Percentiles rank a stretch among this genome's conserved stretches.
Conservation (phyloP, 805 yeast genomes). For the Priceomyces fermenticarens region DNA sequence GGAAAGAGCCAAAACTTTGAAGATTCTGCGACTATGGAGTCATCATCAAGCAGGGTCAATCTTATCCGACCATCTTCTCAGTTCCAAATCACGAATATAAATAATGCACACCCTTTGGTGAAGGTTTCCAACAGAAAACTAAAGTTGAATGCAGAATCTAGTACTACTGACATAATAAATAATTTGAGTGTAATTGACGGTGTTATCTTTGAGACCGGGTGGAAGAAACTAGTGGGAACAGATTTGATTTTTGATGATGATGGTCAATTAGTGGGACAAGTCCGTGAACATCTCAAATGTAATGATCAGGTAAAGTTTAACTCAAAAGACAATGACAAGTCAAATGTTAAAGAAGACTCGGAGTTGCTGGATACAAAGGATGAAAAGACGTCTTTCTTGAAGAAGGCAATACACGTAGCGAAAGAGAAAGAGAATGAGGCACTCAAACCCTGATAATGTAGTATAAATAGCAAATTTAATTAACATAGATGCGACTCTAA, state of each 20-base stretch:
- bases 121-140: constrained; percentile 32
- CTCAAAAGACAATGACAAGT: constrained; percentile 17
- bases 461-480: background rate
- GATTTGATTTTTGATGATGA: constrained; percentile 47
- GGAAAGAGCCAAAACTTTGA: constrained; percentile 10
- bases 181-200: constrained; percentile 36
- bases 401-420: constrained; percentile 15
- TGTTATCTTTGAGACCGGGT: constrained; percentile 64
- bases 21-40: constrained; percentile 5
- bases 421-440: constrained; percentile 4
- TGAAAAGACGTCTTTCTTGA: constrained; percentile 15
- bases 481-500: background rate
- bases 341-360: constrained; percentile 12
- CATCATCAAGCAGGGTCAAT: constrained; percentile 13
- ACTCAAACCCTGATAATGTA: background rate
- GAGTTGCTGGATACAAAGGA: constrained; percentile 12
- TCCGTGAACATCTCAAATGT: constrained; percentile 35
- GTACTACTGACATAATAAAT: constrained; percentile 16
- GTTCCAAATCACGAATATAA: constrained; percentile 35
- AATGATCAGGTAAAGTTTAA: constrained; percentile 23
- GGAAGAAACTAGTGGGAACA: constrained; percentile 80
- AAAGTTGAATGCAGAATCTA: constrained; percentile 7
- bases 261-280: constrained; percentile 39
- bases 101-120: constrained; percentile 31
- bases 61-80: constrained; percentile 40